Conservation (phyloP, 2,329 filamentous ascomycete species). For the Microsporum audouinii region DNA sequence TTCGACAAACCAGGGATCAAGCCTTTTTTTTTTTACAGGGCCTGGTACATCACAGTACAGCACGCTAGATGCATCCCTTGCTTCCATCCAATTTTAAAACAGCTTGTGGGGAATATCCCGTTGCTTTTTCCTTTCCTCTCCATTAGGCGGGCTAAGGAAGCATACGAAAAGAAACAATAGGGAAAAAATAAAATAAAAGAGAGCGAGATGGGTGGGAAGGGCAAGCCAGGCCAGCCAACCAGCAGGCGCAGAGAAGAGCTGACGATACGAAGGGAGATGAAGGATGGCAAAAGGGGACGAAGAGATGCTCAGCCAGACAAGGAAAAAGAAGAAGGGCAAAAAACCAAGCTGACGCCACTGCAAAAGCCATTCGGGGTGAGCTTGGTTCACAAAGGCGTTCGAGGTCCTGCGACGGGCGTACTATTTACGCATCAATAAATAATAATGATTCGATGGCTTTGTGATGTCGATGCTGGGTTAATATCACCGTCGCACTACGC, state of each 20-base stretch:
- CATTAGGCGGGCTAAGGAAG: neutral
- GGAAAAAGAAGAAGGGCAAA: neutral
- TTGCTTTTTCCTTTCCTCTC: neutral
- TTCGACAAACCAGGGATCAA: neutral
- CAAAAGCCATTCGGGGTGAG: neutral
- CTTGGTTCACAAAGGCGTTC: neutral
- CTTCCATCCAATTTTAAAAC: neutral
- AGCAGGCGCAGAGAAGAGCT: neutral
- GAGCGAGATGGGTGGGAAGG: neutral
- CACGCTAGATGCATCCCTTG: neutral
- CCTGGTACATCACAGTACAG: neutral
- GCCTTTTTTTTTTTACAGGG: neutral
- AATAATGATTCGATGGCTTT: no score
- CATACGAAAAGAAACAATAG: neutral
- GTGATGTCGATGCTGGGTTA: no score
- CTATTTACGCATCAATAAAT: no score
- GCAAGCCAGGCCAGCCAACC: neutral
- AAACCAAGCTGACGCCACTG: neutral
- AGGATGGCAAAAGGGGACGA: neutral
- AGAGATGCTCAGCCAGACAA: neutral
- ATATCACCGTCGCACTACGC: neutral
- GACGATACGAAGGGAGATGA: neutral
- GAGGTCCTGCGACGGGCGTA: neutral
- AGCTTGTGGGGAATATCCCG: neutral
- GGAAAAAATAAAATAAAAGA: neutral